These are phyloP conservation scores for Aspergillus taichungensis DNA, from an alignment of 495 filamentous ascomycete species.

Conservation along the genomic window DNA sequence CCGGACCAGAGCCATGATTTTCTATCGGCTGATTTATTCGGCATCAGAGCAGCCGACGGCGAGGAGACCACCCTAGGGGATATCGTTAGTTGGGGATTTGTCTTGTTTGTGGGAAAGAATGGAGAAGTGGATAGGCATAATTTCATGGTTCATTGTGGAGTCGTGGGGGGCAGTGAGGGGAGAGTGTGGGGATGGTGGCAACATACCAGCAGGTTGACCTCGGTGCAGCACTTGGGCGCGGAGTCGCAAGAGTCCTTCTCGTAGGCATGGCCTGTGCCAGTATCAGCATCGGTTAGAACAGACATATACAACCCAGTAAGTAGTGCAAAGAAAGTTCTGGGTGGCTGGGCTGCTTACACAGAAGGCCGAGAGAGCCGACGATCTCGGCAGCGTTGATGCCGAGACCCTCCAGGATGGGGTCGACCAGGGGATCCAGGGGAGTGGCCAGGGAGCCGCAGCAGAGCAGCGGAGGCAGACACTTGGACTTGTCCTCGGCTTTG, in stretches of 20 bases:
- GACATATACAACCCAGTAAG: background rate
- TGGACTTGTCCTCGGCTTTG: slow-evolving; percentile 6
- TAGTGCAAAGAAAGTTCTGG: background rate
- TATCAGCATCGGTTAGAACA: slow-evolving; percentile 1
- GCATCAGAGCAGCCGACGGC: no score
- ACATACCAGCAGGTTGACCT: slow-evolving; percentile 29
- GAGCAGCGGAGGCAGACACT: slow-evolving; percentile 21
- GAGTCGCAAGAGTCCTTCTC: slow-evolving; percentile 11
- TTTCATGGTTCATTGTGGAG: no score
- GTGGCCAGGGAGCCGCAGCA: slow-evolving; percentile 29
- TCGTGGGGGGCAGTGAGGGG: no score
- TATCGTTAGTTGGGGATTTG: no score
- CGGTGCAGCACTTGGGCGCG: slow-evolving; percentile 26
- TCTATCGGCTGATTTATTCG: background rate
- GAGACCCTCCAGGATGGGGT: slow-evolving; percentile 65
- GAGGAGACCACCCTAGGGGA: no score
- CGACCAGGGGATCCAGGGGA: slow-evolving; percentile 44
- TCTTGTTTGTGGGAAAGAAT: no score
- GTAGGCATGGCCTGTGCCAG: slow-evolving; percentile 20
- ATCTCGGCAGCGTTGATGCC: slow-evolving; percentile 78
- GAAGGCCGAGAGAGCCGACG: slow-evolving; percentile 39
- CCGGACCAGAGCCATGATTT: no score
- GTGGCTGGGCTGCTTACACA: slow-evolving; percentile 16
- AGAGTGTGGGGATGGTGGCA: background rate
- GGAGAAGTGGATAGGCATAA: no score